Evolutionary conservation across 805 yeast genomes (phyloP), one percentile per base, ranked within the genome.

Genomic region (Candida chauliodis): DNA sequence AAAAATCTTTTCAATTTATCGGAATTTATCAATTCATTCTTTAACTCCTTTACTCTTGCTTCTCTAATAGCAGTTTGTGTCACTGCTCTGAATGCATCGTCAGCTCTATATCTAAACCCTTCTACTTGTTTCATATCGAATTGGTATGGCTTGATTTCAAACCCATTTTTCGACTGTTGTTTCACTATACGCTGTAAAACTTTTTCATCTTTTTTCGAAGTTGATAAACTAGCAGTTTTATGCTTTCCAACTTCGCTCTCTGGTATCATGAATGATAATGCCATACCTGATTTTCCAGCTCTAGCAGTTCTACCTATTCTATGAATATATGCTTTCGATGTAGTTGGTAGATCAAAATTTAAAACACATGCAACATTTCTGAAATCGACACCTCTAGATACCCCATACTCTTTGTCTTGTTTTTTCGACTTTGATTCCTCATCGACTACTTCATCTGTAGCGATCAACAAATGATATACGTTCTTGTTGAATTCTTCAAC

Each of bases 271-370:
- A 91, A 93, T 13, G 97, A 89, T 39, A 93, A 72, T 0, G 98
- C 85, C 77, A 88, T 90, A 42, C 99, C 99, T 1, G 93, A 74
- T 56, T 87, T 89, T 38, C 96, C 96, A 6, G 96, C 98, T 64
- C 99, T 80, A 4, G 99, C 99, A 4, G 99, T 93, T 69, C 99
- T 80, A 36, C 99, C 99, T 25, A 93, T 78, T 57, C 99, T 77
- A 61, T 93, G 99, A 21, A 88, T 81, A 56, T 93, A 93, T 2
- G 95, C 78, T 56, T 83, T 84, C 4, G 97, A 81, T 8, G 95
- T 80, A 3, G 86, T 76, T 28, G 99, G 99, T 50, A 93, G 69
- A 58, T 93, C 99, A 59, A 93, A 93, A 63, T 93, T 93, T 47
- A 93, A 69, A 6, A 93, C 99, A 66, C 98, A 93, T 7, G 97